These are phyloP conservation scores for Meyerozyma elateridarum DNA, from an alignment of 1,139 yeast genomes.

Conservation along the genomic window DNA sequence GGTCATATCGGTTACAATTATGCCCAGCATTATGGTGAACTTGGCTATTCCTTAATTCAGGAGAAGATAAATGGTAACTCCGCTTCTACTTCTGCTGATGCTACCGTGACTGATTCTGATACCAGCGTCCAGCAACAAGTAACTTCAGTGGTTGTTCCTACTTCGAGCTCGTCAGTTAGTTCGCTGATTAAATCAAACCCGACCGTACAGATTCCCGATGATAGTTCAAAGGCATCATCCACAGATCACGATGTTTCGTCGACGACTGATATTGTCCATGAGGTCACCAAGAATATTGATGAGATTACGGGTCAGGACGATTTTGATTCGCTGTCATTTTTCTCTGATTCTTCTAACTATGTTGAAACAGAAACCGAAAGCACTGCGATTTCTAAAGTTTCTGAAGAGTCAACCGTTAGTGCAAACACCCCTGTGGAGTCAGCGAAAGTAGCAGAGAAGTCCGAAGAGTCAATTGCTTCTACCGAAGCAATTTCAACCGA, in stretches of 20 bases:
- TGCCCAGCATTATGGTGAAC: slow-evolving; percentile 18
- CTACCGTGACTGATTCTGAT: slow-evolving; percentile 22
- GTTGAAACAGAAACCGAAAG: slow-evolving; percentile 11
- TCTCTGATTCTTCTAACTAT: slow-evolving; percentile 14
- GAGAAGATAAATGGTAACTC: slow-evolving; percentile 24
- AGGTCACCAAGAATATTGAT: slow-evolving; percentile 15
- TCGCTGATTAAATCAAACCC: too few species aligned
- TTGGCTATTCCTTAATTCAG: slow-evolving; percentile 1
- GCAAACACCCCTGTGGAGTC: too few species aligned
- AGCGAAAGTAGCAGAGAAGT: too few species aligned
- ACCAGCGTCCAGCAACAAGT: slow-evolving; percentile 20
- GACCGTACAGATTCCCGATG: slow-evolving; percentile 1
- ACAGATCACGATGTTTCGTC: slow-evolving; percentile 5
- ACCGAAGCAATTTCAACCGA: slow-evolving; percentile 3
- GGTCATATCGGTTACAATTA: slow-evolving; percentile 25
- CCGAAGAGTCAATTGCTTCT: slow-evolving; percentile 5
- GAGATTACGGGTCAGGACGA: slow-evolving; percentile 13
- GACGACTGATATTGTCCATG: slow-evolving; percentile 6
- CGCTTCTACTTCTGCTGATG: slow-evolving; percentile 26
- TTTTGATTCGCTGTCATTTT: slow-evolving; percentile 18
- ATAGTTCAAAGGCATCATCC: slow-evolving; percentile 4
- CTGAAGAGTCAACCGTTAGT: too few species aligned
- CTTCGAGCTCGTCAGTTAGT: slow-evolving; percentile 1
- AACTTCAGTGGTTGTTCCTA: slow-evolving; percentile 5
- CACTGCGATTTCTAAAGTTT: slow-evolving; percentile 5